A percentile compares a stretch with the other conserved stretches of the same genome.
Evolutionary conservation across 2,329 filamentous ascomycete species (phyloP).

Genomic region (Thelonectria rubi): DNA sequence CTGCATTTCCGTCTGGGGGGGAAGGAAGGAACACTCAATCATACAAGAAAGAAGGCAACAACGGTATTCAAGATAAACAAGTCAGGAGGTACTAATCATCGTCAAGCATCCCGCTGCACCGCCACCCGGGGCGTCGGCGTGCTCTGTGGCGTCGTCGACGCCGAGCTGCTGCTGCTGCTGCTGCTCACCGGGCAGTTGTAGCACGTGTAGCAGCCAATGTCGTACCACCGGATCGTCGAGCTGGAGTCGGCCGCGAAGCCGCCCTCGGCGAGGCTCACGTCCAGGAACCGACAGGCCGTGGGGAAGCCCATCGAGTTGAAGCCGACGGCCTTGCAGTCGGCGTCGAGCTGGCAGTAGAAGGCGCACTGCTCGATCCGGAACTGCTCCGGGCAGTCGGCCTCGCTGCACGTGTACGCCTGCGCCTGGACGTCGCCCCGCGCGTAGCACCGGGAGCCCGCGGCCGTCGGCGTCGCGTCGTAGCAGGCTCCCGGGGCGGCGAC

Average conservation of each 20-base stretch:
- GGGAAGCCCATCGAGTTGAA: not conserved
- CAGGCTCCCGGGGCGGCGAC: conserved; percentile 3
- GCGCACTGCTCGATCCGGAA: not conserved
- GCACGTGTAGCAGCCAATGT: not conserved
- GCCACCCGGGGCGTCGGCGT: not conserved
- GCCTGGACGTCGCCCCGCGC: not conserved
- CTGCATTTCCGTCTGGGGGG: too few relatives aligned
- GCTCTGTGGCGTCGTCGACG: not conserved
- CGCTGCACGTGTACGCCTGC: not conserved
- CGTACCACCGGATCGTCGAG: not conserved
- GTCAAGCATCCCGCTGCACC: too few relatives aligned
- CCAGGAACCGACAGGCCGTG: not conserved
- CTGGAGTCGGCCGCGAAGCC: not conserved
- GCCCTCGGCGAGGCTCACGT: not conserved
- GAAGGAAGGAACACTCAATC: too few relatives aligned
- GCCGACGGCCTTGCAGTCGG: conserved; percentile 4
- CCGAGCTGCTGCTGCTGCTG: too few relatives aligned
- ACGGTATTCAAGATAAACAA: too few relatives aligned
- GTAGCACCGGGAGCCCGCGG: not conserved
- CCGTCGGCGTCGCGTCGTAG: not conserved
- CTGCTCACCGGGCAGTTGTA: not conserved
- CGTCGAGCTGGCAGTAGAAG: conserved; percentile 1
- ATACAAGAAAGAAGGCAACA: too few relatives aligned
- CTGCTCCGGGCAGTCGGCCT: not conserved
- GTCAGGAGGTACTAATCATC: too few relatives aligned